These are phyloP conservation scores for Lithocarpus polystachyus DNA, from an alignment of 306 rosid genomes.

Conservation along the genomic window DNA sequence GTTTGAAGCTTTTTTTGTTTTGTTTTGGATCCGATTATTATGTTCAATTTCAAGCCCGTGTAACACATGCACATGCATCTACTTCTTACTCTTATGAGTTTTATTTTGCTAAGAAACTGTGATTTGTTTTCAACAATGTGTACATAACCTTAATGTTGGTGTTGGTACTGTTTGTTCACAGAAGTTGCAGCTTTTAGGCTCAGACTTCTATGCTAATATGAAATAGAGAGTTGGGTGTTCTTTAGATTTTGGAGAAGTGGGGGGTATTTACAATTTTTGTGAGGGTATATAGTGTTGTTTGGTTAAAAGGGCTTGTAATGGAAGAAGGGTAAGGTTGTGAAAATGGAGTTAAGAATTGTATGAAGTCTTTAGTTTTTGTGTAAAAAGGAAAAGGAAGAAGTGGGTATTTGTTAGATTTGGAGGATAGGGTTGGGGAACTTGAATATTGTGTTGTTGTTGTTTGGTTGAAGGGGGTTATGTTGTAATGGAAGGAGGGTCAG, in stretches of 20 bases:
- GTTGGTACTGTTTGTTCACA: background rate
- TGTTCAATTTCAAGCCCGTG: background rate
- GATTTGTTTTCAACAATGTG: background rate
- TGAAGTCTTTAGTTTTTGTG: background rate
- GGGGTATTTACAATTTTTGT: background rate
- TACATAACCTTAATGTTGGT: background rate
- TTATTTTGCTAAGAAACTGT: background rate
- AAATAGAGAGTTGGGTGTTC: background rate
- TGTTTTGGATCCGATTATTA: background rate
- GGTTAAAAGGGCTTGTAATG: background rate
- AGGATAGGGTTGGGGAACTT: background rate
- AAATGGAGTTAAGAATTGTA: slow-evolving; percentile 7
- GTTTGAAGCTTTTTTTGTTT: background rate
- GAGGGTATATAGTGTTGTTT: background rate
- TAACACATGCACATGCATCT: background rate
- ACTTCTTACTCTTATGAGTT: background rate
- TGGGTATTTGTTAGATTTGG: slow-evolving; percentile 5
- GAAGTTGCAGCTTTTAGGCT: background rate
- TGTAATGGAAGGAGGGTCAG: slow-evolving; percentile 50
- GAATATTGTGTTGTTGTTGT: background rate
- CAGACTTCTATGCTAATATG: background rate
- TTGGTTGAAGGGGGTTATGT: slow-evolving; percentile 21
- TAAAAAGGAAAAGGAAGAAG: background rate
- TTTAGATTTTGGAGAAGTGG: background rate
- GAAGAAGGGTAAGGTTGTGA: slow-evolving; percentile 1